phyloP scores from a whole-genome alignment of 2,329 filamentous ascomycete species.

The Diaporthe ilicicola region DNA sequence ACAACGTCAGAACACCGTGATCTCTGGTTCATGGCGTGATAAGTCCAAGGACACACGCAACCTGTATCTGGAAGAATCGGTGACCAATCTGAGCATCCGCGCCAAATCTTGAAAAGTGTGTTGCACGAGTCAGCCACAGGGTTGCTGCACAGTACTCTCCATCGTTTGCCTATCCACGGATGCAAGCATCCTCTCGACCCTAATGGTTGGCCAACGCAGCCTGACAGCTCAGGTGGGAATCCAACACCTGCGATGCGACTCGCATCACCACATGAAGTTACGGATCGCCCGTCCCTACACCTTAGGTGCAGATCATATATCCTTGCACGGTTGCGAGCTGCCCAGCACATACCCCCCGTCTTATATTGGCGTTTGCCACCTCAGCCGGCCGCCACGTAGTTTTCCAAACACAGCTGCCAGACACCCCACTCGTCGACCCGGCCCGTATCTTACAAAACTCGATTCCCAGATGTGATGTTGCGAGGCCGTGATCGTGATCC shows the following conservation, averaged over 20 bases:
- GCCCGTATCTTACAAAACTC: background rate
- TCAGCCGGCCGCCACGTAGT: background rate
- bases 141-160: background rate
- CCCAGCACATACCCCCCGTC: background rate
- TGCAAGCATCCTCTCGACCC: background rate
- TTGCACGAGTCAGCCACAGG: background rate
- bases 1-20: conserved; percentile 5
- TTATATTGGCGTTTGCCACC: conserved; percentile 9
- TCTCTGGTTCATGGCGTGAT: background rate
- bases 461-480: conserved; percentile 19
- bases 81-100: background rate
- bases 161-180: background rate
- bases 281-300: background rate
- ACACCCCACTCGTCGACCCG: background rate
- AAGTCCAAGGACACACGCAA: background rate
- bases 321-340: conserved; percentile 1
- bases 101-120: background rate
- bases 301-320: conserved; percentile 11
- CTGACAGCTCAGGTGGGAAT: background rate
- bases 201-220: background rate
- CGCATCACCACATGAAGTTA: background rate
- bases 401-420: background rate
- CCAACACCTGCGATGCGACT: background rate
- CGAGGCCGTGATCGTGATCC: conserved; percentile 3
- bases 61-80: background rate